A percentile compares a stretch with the other conserved stretches of the same genome.
These are phyloP conservation scores for Quillaja saponaria DNA, from an alignment of 306 rosid genomes.

Conservation along the genomic window DNA sequence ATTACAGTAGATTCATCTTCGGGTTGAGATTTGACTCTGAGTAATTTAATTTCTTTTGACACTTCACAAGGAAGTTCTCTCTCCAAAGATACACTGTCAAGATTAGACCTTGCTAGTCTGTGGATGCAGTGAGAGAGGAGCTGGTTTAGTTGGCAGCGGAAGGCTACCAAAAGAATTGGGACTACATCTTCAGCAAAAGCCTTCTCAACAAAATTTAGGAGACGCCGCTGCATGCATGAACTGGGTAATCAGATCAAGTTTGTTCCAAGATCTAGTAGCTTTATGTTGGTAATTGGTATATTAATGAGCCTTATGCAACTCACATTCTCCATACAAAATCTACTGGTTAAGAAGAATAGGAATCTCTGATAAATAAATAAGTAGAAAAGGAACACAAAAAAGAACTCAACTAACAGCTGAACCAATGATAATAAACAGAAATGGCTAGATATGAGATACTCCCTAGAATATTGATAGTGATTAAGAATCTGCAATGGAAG, in stretches of 20 bases:
- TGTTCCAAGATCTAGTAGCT: background rate
- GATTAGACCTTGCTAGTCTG: constrained; percentile 67
- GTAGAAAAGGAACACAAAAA: background rate
- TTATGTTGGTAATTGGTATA: too few relatives aligned
- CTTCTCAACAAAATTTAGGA: constrained; percentile 74
- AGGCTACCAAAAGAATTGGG: constrained; percentile 68
- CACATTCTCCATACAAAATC: background rate
- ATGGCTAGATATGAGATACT: too few relatives aligned
- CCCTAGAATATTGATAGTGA: too few relatives aligned
- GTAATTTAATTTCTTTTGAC: constrained; percentile 45
- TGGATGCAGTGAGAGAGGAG: constrained; percentile 63
- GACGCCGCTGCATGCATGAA: constrained; percentile 67
- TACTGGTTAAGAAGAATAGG: too few relatives aligned
- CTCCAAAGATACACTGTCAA: constrained; percentile 59
- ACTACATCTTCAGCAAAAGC: constrained; percentile 84
- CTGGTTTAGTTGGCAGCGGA: constrained; percentile 59
- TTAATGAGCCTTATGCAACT: background rate
- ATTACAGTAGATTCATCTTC: constrained; percentile 34
- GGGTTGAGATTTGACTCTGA: constrained; percentile 35
- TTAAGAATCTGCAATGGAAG: too few relatives aligned
- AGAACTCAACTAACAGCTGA: too few relatives aligned
- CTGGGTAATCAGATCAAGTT: constrained; percentile 27
- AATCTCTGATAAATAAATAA: too few relatives aligned
- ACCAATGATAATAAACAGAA: too few relatives aligned
- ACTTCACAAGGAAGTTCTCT: constrained; percentile 73